These are phyloP conservation scores for Pseudozyma hubeiensis DNA, from an alignment of 1,284 basidiomycete species.

Conservation along the genomic window DNA sequence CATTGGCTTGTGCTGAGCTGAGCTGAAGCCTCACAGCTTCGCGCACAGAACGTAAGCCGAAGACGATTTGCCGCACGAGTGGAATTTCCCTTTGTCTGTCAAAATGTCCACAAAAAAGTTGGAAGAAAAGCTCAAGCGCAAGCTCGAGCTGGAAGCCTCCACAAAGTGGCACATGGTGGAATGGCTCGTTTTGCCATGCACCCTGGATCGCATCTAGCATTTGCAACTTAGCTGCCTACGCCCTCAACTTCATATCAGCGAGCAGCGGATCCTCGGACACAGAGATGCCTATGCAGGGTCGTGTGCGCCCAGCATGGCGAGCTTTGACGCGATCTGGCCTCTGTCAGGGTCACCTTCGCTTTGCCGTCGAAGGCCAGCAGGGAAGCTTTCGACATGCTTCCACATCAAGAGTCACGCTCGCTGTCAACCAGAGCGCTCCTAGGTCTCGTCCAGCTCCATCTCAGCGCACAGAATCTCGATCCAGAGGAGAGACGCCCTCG, in stretches of 20 bases:
- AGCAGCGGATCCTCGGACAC: not conserved
- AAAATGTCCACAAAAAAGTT: constrained; percentile 1
- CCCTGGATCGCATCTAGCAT: not conserved
- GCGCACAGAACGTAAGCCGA: constrained; percentile 36
- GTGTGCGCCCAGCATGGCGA: constrained; percentile 10
- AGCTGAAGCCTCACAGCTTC: constrained; percentile 7
- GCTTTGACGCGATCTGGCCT: constrained; percentile 1
- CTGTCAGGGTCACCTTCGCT: not conserved
- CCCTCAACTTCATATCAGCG: not conserved
- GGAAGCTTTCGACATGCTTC: constrained; percentile 22
- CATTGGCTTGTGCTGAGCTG: constrained; percentile 49
- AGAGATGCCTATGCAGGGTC: constrained; percentile 6
- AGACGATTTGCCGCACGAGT: constrained; percentile 19
- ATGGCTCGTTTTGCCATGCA: not conserved
- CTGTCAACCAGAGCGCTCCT: constrained; percentile 9
- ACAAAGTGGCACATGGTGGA: not conserved
- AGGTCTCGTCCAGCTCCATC: not conserved
- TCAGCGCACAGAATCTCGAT: not conserved
- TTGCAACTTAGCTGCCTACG: too few relatives aligned
- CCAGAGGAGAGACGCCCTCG: not conserved
- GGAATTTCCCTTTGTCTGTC: constrained; percentile 2
- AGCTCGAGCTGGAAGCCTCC: constrained; percentile 6
- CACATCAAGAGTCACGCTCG: constrained; percentile 20
- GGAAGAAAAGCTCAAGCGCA: not conserved
- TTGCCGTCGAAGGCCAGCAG: not conserved